Percentiles rank a stretch among this genome's conserved stretches.
phyloP scores from a whole-genome alignment of 306 rosid species.

The Cyamopsis tetragonoloba region DNA sequence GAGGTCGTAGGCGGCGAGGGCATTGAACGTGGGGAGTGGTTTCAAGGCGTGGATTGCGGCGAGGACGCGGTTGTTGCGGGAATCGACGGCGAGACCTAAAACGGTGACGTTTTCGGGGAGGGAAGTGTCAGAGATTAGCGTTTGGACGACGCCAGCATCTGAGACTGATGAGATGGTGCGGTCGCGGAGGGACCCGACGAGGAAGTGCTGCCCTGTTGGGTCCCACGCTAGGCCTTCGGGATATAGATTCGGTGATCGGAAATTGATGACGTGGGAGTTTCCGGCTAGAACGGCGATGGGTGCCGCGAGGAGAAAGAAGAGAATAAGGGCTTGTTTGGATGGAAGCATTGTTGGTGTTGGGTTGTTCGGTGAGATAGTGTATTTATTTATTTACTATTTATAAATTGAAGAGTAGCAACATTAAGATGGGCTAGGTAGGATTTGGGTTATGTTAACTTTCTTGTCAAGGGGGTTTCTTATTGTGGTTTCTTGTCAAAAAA shows the following conservation, averaged over 20 bases:
- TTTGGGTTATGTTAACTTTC: too few species aligned
- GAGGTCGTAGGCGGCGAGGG: slow-evolving; percentile 85
- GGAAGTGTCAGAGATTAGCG: slow-evolving; percentile 54
- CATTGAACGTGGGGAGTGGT: slow-evolving; percentile 59
- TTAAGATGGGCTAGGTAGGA: too few species aligned
- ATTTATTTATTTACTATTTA: too few species aligned
- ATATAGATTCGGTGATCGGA: slow-evolving; percentile 73
- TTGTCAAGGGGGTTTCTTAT: too few species aligned
- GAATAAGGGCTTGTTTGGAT: slow-evolving; percentile 18
- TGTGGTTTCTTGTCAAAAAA: too few species aligned
- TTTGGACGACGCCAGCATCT: slow-evolving; percentile 64
- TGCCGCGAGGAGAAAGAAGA: slow-evolving; percentile 17
- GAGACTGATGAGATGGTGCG: slow-evolving; percentile 60
- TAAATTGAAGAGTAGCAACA: too few species aligned
- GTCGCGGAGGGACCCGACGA: slow-evolving; percentile 52
- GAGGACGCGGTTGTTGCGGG: slow-evolving; percentile 58
- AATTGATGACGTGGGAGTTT: slow-evolving; percentile 50
- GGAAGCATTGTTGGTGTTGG: not conserved
- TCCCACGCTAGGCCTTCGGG: slow-evolving; percentile 76
- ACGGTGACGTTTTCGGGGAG: slow-evolving; percentile 68
- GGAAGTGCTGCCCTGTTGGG: slow-evolving; percentile 56
- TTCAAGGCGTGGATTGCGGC: slow-evolving; percentile 44
- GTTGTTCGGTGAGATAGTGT: not conserved
- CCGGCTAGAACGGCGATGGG: slow-evolving; percentile 25
- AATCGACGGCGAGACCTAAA: slow-evolving; percentile 62